Conservation (phyloP, 345 rosid species). For the Bruguiera sexangula region DNA sequence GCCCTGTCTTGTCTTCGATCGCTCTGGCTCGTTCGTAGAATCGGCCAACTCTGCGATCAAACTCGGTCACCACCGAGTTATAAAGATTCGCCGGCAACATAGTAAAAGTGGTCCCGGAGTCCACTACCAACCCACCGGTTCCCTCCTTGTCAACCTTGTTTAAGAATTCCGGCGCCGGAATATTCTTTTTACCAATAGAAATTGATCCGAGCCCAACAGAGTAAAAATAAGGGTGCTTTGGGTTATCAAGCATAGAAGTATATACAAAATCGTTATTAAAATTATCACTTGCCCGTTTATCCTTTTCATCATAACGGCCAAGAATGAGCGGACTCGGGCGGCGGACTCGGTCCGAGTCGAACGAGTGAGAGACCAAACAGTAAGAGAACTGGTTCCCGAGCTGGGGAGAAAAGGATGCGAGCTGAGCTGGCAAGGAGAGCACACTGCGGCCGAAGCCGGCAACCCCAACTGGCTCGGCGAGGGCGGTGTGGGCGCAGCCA, state of each 20-base stretch:
- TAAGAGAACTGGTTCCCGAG: constrained; percentile 82
- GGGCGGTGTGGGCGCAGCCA: constrained; percentile 82
- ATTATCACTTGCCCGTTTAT: constrained; percentile 20
- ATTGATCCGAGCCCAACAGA: constrained; percentile 76
- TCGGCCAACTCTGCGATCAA: constrained; percentile 54
- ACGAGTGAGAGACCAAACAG: constrained; percentile 84
- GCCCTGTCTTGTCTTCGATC: constrained; percentile 63
- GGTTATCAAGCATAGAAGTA: constrained; percentile 66
- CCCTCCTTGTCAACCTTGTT: constrained; percentile 51
- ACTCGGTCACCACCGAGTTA: constrained; percentile 57
- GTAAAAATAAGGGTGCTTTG: constrained; percentile 84
- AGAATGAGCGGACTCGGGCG: constrained; percentile 87
- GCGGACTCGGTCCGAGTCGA: constrained; percentile 58
- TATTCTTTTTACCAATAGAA: constrained; percentile 62
- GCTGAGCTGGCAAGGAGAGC: constrained; percentile 82
- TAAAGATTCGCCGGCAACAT: constrained; percentile 79
- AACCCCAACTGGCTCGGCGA: constrained; percentile 90
- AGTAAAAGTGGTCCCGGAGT: constrained; percentile 91
- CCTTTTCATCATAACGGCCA: constrained; percentile 61
- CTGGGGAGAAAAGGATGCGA: constrained; percentile 53
- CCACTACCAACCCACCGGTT: constrained; percentile 85
- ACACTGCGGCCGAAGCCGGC: constrained; percentile 93
- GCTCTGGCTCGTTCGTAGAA: constrained; percentile 51
- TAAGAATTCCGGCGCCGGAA: constrained; percentile 61
- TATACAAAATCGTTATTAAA: constrained; percentile 44